Evolutionary conservation across 805 yeast species (phyloP).

Genomic region (Monosporozyma yasuniensis): DNA sequence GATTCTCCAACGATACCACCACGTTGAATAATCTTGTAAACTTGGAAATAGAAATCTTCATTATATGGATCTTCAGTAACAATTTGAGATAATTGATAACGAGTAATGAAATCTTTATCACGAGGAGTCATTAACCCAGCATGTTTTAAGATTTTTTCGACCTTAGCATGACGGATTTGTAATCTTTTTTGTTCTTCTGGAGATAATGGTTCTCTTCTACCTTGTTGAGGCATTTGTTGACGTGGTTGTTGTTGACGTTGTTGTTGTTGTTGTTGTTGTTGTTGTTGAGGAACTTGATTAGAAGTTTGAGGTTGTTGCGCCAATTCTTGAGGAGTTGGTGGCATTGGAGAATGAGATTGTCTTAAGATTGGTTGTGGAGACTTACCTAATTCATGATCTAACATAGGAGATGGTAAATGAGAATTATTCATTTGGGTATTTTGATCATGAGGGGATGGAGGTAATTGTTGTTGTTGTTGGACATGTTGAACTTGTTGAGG

Average conservation of each 20-base stretch:
- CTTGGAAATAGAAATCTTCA: slow-evolving; percentile 95
- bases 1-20: slow-evolving; percentile 35
- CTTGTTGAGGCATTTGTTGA: slow-evolving; percentile 8
- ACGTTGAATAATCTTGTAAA: slow-evolving; percentile 64
- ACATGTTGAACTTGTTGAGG: neutral
- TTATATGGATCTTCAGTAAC: slow-evolving; percentile 95
- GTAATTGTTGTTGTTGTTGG: slow-evolving; percentile 3
- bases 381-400: neutral
- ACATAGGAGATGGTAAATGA: neutral
- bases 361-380: neutral
- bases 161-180: slow-evolving; percentile 63
- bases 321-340: neutral
- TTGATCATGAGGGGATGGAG: slow-evolving; percentile 1
- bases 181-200: slow-evolving; percentile 67
- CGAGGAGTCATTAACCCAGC: slow-evolving; percentile 95
- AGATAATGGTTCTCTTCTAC: slow-evolving; percentile 39
- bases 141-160: slow-evolving; percentile 63
- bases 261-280: slow-evolving; percentile 12
- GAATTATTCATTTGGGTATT: neutral
- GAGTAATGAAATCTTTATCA: slow-evolving; percentile 90
- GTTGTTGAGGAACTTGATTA: neutral
- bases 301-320: neutral
- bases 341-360: slow-evolving; percentile 1
- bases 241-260: slow-evolving; percentile 19
- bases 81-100: slow-evolving; percentile 89